Percentiles rank a stretch among this genome's conserved stretches.
Conservation (phyloP, 1,139 yeast species). For the Lizanozyma gosingica region DNA sequence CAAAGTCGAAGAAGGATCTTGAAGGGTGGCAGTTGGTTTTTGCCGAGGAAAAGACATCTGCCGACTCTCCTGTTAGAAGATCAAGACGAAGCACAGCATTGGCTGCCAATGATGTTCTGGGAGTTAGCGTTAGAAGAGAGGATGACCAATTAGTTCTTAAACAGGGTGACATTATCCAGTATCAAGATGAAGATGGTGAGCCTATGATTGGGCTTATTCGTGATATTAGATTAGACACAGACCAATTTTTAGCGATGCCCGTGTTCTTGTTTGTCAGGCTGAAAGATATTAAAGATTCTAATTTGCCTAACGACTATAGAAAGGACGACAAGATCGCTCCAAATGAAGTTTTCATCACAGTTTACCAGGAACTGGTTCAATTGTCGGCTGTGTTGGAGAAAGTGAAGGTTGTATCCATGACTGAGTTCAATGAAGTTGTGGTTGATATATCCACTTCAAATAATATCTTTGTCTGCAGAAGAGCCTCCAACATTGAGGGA, state of each 20-base stretch:
- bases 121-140: constrained; percentile 16
- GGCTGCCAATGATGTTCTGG: constrained; percentile 7
- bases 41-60: constrained; percentile 7
- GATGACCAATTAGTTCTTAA: constrained; percentile 28
- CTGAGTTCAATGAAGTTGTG: constrained; percentile 16
- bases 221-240: constrained; percentile 33
- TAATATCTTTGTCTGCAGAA: constrained; percentile 25
- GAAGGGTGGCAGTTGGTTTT: constrained; percentile 26
- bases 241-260: constrained; percentile 26
- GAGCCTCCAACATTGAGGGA: constrained; percentile 28
- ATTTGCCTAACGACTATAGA: constrained; percentile 10
- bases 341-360: constrained; percentile 36
- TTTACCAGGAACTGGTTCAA: constrained; percentile 25
- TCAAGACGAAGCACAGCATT: constrained; percentile 7
- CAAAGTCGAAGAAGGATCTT: constrained; percentile 14
- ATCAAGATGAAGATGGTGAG: constrained; percentile 11
- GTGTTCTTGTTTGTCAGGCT: constrained; percentile 27
- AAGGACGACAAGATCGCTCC: constrained; percentile 5
- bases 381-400: constrained; percentile 20
- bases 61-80: constrained; percentile 3
- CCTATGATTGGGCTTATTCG: constrained; percentile 29
- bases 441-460: constrained; percentile 22
- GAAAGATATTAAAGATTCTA: constrained; percentile 14
- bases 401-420: constrained; percentile 25
- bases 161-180: constrained; percentile 32